phyloP scores from a whole-genome alignment of 371 early-diverging fungal species.

The Mucor mucedo region DNA sequence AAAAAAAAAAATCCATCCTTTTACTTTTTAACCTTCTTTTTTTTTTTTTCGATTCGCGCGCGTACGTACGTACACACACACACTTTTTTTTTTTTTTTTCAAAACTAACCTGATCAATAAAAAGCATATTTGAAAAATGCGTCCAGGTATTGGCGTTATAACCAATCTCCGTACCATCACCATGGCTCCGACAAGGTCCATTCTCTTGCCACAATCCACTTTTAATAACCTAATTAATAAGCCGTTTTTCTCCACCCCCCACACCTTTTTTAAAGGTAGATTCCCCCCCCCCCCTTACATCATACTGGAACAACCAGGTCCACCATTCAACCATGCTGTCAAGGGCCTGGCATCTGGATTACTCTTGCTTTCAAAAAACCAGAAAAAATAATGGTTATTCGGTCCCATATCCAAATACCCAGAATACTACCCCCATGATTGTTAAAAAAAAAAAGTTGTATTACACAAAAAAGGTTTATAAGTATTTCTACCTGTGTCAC shows the following conservation, averaged over 20 bases:
- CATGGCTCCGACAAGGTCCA: slow-evolving; percentile 67
- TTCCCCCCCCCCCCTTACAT: slow-evolving; percentile 37
- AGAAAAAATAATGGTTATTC: slow-evolving; percentile 79
- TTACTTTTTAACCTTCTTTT: too few relatives aligned
- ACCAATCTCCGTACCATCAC: slow-evolving; percentile 56
- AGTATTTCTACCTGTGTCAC: slow-evolving; percentile 34
- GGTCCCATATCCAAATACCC: slow-evolving; percentile 69
- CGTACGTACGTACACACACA: too few relatives aligned
- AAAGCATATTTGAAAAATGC: slow-evolving; percentile 77
- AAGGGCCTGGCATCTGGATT: slow-evolving; percentile 64
- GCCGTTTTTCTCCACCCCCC: neutral
- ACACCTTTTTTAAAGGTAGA: neutral
- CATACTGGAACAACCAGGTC: slow-evolving; percentile 83
- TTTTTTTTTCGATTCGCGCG: too few relatives aligned
- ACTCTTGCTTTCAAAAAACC: slow-evolving; percentile 84
- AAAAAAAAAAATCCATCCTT: neutral
- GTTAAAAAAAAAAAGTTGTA: neutral
- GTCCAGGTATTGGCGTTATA: slow-evolving; percentile 79
- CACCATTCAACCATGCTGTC: slow-evolving; percentile 82
- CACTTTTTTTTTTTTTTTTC: neutral
- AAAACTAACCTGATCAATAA: slow-evolving; percentile 71
- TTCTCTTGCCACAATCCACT: slow-evolving; percentile 86
- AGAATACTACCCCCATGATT: slow-evolving; percentile 32
- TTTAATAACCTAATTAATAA: slow-evolving; percentile 25
- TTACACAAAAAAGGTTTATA: neutral